Evolutionary conservation across 768 basidiomycete species (phyloP), one percentile per base, ranked within the genome.

Genomic region (Collybia nuda): DNA sequence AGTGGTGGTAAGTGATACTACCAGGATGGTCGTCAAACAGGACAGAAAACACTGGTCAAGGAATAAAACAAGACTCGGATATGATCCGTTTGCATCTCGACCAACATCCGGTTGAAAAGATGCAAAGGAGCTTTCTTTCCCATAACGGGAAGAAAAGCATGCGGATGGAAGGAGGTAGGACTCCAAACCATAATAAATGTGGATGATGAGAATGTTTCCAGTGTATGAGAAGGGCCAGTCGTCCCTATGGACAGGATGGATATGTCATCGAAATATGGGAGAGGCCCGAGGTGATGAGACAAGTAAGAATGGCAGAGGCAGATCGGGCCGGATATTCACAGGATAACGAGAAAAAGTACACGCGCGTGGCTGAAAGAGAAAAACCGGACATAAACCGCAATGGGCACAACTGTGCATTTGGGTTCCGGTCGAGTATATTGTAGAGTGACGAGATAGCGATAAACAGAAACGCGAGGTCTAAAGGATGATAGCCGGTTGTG

Each of bases 201-300:
- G 71, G 67, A 62, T 58, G 63, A 60, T 53, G 66, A 50, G 50
- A 55, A 55, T 59, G 63, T 57, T 62, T 58, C 51, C 56, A 50
- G 56, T 58, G 56, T 48, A 53, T 56, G 50, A 51, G 56, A 49
- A 57, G 47, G 59, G 62, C 61, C 63, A 65, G 62, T 66, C 64
- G 69, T 71, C 75, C 71, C 69, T 61, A 63, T 55, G 67, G 79
- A 82, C 81, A 73, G 80, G 78, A 82, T 80, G 80, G 76, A 83
- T 82, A 82, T 77, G 81, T 82, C 81, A 65, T 78, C 67, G 63
- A 69, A 66, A 62, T 52, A 59, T 61, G 65, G 62, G 59, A 56
- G 35, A 54, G 58, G 59, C 60, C 66, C 65, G 61, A 59, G 49
- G 65, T 60, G 62, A 60, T 55, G 60, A 61, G 55, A 63, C 53